Conservation (phyloP, 164 flowering plant species). For the Cinnamomum micranthum region DNA sequence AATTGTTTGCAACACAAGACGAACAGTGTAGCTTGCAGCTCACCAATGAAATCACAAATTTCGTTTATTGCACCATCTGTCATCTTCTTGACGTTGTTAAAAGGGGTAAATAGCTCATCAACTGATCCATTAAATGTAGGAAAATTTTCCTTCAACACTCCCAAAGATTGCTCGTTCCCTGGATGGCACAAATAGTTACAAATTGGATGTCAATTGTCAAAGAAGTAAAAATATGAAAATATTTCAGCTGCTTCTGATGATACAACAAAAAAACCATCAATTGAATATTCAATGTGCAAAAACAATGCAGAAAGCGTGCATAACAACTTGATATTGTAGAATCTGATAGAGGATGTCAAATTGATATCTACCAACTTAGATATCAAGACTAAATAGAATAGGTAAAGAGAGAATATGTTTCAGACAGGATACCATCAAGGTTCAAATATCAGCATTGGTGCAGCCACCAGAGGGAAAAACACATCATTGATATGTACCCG, state of each 20-base stretch:
- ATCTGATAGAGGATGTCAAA: background rate
- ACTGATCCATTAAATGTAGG: conserved; percentile 37
- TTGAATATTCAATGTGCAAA: background rate
- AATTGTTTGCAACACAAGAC: background rate
- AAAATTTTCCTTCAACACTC: conserved; percentile 20
- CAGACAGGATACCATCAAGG: background rate
- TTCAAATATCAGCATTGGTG: too few species aligned
- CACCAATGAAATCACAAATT: conserved; percentile 64
- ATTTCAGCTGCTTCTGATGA: background rate
- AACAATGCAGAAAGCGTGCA: background rate
- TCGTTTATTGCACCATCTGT: conserved; percentile 35
- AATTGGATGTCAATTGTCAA: background rate
- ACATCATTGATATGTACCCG: too few species aligned
- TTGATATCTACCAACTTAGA: background rate
- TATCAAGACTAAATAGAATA: background rate
- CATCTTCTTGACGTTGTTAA: conserved; percentile 44
- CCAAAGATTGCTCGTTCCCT: conserved; percentile 30
- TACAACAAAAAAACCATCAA: conserved; percentile 1
- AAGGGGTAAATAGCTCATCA: conserved; percentile 54
- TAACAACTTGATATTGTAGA: background rate
- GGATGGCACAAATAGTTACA: conserved; percentile 13
- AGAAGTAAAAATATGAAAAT: background rate
- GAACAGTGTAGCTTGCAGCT: conserved; percentile 15
- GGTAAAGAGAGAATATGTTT: background rate
- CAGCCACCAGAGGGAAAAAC: too few species aligned